Base-by-base conservation (phyloP, 2,329 filamentous ascomycete genomes). In the Dothideomycetes sp. region DNA sequence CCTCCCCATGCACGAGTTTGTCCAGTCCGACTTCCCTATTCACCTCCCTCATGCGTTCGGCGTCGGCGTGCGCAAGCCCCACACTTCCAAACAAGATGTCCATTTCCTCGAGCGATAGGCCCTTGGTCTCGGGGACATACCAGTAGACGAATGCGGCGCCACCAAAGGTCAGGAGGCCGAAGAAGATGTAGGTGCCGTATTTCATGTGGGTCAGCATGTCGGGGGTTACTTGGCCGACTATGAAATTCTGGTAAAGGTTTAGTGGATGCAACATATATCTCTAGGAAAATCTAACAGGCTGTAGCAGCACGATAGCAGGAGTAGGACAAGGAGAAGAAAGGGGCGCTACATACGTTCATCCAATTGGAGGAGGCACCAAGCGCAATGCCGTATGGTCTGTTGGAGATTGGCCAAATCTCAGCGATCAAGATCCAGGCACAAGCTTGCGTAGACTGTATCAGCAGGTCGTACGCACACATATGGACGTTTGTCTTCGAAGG, bases 151-250 rank as follows among this genome's bases (percentile, higher is more conserved):
- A 74, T 0, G 59, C 68, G 0, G 76, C 77, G 3, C 79, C 79
- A 0, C 78, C 46, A 40, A 72, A 75, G 0, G 75, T 82, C 12
- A 85, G 47, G 0, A 79, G 41, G 0, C 80, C 80, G 43, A 85
- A 85, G 11, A 85, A 61, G 40, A 86, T 75, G 44, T 82, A 85
- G 0, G 81, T 84, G 11, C 81, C 81, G 45, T 82, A 85, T 0
- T 66, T 72, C 38, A 84, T 81, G 10, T 60, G 54, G 2, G 65
- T 63, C 2, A 85, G 62, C 72, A 84, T 78, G 42, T 80, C 73
- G 0, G 80, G 80, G 0, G 80, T 84, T 9, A 34, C 43, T 9
- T 43, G 43, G 3, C 37, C 33, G 8, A 47, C 41, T n/a, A 52
- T 41, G 29, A 51, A 47, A 9, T 37, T 44, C n/a, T n/a, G n/a